Percentiles rank a stretch among this genome's conserved stretches.
phyloP scores from a whole-genome alignment of 345 rosid species.

The Boechera retrofracta region DNA sequence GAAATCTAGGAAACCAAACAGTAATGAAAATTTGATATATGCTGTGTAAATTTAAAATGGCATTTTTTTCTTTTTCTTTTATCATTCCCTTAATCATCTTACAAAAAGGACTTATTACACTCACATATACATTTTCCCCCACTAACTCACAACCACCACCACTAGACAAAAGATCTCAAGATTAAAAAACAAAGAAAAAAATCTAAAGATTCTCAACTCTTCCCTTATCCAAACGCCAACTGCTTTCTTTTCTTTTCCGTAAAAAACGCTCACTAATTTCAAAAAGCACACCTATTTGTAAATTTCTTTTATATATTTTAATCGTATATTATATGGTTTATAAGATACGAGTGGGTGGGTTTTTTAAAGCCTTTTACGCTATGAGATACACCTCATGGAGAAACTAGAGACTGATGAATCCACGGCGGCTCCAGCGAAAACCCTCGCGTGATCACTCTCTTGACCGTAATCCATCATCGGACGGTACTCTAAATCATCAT shows the following conservation, averaged over 20 bases:
- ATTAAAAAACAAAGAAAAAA: not conserved
- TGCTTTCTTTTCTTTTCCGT: constrained; percentile 23
- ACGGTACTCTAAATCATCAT: constrained; percentile 74
- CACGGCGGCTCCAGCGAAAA: constrained; percentile 53
- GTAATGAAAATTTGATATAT: not conserved
- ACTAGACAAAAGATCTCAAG: constrained; percentile 15
- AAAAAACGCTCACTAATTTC: constrained; percentile 28
- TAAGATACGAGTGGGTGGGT: constrained; percentile 17
- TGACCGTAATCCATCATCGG: constrained; percentile 81
- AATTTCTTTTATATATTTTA: not conserved
- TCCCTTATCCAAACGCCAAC: constrained; percentile 39
- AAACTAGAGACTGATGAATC: constrained; percentile 58
- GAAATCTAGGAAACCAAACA: not conserved
- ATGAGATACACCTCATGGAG: constrained; percentile 73
- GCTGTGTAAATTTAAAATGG: not conserved
- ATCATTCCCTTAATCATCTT: not conserved
- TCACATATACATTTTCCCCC: constrained; percentile 11
- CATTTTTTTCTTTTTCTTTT: not conserved
- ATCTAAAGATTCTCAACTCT: constrained; percentile 19
- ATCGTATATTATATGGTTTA: constrained; percentile 34
- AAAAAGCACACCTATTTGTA: constrained; percentile 17
- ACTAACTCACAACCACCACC: constrained; percentile 20
- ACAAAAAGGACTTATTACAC: constrained; percentile 9
- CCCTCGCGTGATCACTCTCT: constrained; percentile 73
- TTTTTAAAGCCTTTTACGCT: constrained; percentile 18